Evolutionary conservation across 805 yeast species (phyloP).

Genomic region (Schwanniomyces pseudopolymorphus): DNA sequence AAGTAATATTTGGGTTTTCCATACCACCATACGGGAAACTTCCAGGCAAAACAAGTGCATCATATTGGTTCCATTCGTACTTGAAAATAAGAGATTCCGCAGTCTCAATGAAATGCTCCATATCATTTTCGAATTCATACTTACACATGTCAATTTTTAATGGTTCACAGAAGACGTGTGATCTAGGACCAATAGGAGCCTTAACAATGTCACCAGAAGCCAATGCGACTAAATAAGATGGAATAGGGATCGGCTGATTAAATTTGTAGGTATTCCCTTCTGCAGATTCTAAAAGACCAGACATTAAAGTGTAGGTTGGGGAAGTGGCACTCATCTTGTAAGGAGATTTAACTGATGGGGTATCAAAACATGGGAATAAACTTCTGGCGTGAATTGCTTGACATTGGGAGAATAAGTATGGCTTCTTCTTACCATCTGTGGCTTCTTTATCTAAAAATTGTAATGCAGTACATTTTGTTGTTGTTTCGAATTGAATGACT

Average conservation of each 20-base stretch:
- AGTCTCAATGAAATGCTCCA: constrained; percentile 72
- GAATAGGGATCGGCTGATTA: constrained; percentile 79
- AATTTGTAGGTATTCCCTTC: constrained; percentile 31
- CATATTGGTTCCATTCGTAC: constrained; percentile 84
- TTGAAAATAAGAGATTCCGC: constrained; percentile 77
- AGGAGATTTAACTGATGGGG: constrained; percentile 78
- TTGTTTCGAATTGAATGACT: constrained; percentile 61
- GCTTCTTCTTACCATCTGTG: constrained; percentile 68
- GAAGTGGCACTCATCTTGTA: constrained; percentile 60
- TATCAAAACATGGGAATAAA: constrained; percentile 86
- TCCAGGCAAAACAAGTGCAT: constrained; percentile 76
- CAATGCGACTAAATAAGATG: constrained; percentile 78
- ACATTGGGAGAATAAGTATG: constrained; percentile 82
- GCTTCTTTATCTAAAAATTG: constrained; percentile 79
- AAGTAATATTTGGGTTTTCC: constrained; percentile 91
- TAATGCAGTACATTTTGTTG: constrained; percentile 74
- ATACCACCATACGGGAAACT: constrained; percentile 88
- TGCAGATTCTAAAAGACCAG: constrained; percentile 49
- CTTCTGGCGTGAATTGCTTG: constrained; percentile 91
- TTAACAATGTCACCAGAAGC: constrained; percentile 77
- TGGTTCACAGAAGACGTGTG: constrained; percentile 80
- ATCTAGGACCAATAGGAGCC: constrained; percentile 80
- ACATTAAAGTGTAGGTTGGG: constrained; percentile 66
- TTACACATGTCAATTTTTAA: constrained; percentile 62
- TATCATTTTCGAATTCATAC: constrained; percentile 77